Base-by-base conservation (phyloP, 73 alveolate genomes). In the Effrenium voratum region DNA sequence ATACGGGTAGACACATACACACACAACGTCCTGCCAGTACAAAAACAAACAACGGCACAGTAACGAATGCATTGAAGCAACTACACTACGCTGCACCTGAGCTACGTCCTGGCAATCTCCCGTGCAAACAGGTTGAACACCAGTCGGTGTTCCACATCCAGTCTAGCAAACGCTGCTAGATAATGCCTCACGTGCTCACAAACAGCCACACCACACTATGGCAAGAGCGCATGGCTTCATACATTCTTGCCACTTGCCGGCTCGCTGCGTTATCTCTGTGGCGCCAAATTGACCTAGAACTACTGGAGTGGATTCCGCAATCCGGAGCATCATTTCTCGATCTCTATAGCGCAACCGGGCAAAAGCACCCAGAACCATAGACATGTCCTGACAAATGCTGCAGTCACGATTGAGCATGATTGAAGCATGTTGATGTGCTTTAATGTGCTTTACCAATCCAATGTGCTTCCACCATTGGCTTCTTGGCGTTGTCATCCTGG, bases 101-200 rank as follows among this genome's bases (percentile, higher is more conserved):
- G n/a, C n/a, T n/a, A n/a, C n/a, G 75, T 91, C 98, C 98, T 72
- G 38, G 98, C 98, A 36, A 92, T 68, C 50, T 92, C 98, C 19
- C 98, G 57, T 2, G 98, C 98, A 59, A 92, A 73, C 34, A 92
- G 68, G 91, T 92, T 92, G 91, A 92, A 92, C 41, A 92, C 81
- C 50, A 92, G 43, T 40, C 92, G 55, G 75, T 92, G 91, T 50
- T 92, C 87, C 66, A 82, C 99, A 98, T 63, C 99, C 95, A 93
- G 94, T 57, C 93, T 99, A 66, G 90, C 99, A 94, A 90, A 99
- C 68, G 92, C 99, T 95, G 99, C 99, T 82, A 70, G 99, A 93
- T 59, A 99, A 83, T 91, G 77, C 90, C 98, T 46, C 84, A 63
- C 40, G 52, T n/a, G 36, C 36, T 19, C 44, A 41, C 91, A 3